These are phyloP conservation scores for Acanthamoeba triangularis DNA, from an alignment of 208 protist genomes.

Conservation along the genomic window DNA sequence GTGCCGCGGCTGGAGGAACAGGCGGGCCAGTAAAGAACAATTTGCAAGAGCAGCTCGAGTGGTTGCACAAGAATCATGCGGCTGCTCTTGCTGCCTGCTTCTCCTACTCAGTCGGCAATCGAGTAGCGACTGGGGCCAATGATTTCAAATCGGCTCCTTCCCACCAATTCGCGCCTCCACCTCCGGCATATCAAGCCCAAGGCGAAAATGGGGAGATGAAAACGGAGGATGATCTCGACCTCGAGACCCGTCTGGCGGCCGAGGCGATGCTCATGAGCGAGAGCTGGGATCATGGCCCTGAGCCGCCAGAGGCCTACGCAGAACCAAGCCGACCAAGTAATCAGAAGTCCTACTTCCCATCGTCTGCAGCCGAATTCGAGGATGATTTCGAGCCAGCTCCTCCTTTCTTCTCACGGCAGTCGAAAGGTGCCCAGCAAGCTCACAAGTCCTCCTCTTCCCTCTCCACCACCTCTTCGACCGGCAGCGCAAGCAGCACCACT, in stretches of 20 bases:
- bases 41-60: conserved; percentile 8
- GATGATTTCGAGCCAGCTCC: background rate
- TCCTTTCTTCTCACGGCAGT: conserved; percentile 2
- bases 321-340: background rate
- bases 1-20: background rate
- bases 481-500: background rate
- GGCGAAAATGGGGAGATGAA: background rate
- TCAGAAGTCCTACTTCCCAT: background rate
- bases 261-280: conserved; percentile 8
- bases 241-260: background rate
- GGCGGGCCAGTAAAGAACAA: background rate
- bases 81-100: conserved; percentile 15
- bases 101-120: background rate
- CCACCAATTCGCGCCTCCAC: background rate
- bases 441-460: background rate
- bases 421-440: background rate
- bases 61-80: background rate
- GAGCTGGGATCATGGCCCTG: background rate
- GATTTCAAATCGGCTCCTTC: background rate
- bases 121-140: background rate
- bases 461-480: background rate
- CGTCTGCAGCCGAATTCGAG: background rate
- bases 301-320: background rate
- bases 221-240: background rate
- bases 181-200: background rate